A percentile compares a stretch with the other conserved stretches of the same genome.
These are phyloP conservation scores for Arabidopsis suecica DNA, from an alignment of 345 rosid genomes.

Conservation along the genomic window DNA sequence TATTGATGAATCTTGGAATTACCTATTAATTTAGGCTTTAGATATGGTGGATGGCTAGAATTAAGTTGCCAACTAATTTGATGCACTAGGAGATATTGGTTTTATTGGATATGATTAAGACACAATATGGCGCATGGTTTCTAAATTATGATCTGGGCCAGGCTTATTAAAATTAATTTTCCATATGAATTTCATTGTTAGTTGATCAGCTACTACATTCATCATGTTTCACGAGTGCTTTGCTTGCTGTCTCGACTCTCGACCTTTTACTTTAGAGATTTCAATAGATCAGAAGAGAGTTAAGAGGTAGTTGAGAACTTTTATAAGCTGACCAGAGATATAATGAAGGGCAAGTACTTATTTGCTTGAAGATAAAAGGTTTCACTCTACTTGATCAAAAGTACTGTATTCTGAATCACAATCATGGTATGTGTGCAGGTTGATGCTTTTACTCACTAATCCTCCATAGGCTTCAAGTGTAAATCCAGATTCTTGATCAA, in stretches of 20 bases:
- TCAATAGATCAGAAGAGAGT: slow-evolving; percentile 5
- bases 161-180: background rate
- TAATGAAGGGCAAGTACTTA: slow-evolving; percentile 9
- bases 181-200: slow-evolving; percentile 20
- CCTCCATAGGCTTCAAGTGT: slow-evolving; percentile 22
- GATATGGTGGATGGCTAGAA: slow-evolving; percentile 23
- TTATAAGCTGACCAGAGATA: slow-evolving; percentile 11
- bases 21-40: slow-evolving; percentile 1
- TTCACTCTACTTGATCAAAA: slow-evolving; percentile 9
- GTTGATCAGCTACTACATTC: slow-evolving; percentile 24
- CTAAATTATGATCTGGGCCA: slow-evolving; percentile 22
- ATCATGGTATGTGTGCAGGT: slow-evolving; percentile 23
- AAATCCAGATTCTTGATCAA: slow-evolving; percentile 30
- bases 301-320: slow-evolving; percentile 32
- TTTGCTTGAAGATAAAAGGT: slow-evolving; percentile 12
- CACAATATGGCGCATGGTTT: slow-evolving; percentile 23
- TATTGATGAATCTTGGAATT: slow-evolving; percentile 13
- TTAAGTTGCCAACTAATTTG: slow-evolving; percentile 36
- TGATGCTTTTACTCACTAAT: slow-evolving; percentile 24
- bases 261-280: slow-evolving; percentile 4
- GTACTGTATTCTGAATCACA: slow-evolving; percentile 28
- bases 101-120: slow-evolving; percentile 5
- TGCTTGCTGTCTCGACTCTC: slow-evolving; percentile 13
- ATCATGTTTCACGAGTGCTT: slow-evolving; percentile 12
- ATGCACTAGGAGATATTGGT: slow-evolving; percentile 11